Conservation (phyloP, 148 eudicot genomes). For the Polygonum aviculare region DNA sequence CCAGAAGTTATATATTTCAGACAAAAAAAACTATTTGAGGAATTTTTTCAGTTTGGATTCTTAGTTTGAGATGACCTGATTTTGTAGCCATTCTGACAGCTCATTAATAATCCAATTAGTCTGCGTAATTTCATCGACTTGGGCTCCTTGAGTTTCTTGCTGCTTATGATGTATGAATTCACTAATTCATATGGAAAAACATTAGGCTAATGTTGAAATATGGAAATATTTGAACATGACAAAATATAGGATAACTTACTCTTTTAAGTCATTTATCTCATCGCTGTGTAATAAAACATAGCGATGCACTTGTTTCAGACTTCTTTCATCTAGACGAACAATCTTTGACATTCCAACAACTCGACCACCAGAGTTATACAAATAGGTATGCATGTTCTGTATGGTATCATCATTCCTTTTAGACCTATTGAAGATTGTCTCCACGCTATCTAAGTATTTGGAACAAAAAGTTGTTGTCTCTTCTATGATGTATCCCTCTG, state of each 20-base stretch:
- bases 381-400: not conserved
- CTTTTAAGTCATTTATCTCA: not conserved
- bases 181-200: not conserved
- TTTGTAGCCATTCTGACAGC: not conserved
- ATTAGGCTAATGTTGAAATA: not conserved
- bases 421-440: not conserved
- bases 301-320: not conserved
- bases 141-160: not conserved
- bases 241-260: not conserved
- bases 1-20: not conserved
- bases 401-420: not conserved
- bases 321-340: not conserved
- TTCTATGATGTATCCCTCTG: too few relatives aligned
- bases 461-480: not conserved
- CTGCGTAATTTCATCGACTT: not conserved
- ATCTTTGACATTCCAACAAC: not conserved
- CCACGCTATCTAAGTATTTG: not conserved
- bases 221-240: not conserved
- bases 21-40: too few relatives aligned
- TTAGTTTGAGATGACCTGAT: not conserved
- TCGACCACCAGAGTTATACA: constrained; percentile 2
- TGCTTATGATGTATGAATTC: not conserved
- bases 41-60: too few relatives aligned
- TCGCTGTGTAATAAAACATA: not conserved
- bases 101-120: not conserved